Evolutionary conservation across 768 basidiomycete genomes (phyloP), one percentile per base, ranked within the genome.

Genomic region (Termitomyces sp.): DNA sequence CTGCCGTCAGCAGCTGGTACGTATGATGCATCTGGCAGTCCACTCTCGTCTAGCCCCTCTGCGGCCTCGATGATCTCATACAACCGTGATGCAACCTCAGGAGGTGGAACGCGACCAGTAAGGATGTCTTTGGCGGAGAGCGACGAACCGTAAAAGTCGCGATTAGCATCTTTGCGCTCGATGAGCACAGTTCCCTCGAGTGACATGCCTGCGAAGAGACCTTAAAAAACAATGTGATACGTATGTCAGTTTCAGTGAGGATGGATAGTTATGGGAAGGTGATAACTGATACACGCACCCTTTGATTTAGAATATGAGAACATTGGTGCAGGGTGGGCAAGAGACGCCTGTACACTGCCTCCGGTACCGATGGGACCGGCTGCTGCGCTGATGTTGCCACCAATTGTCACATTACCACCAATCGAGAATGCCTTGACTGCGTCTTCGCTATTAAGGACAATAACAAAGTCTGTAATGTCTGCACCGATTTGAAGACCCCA

Each of bases 31-130:
- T 88, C 82, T 0, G 94, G 94, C 22, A 96, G 73, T 3, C 86
- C 86, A 0, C 77, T 74, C 75, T 97, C 94, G 68, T 97, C 94
- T 49, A 96, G 74, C 35, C 94, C 94, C 72, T 95, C 94, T 8
- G 93, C 93, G 35, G 92, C 90, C 74, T 98, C 96, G 63, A 99
- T 96, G 66, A 98, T 88, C 69, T 98, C 96, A 72, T 98, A 98
- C 62, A 98, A 70, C 62, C 81, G 80, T 33, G 90, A 91, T 1
- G 94, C 94, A 56, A 96, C 92, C 74, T 98, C 96, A 0, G 97
- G 96, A n/a, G 96, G 92, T 5, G 96, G 97, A 1, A 98, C 95
- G 20, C 88, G 87, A 38, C 96, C 96, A 52, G 90, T 84, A 28
- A 99, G 84, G 65, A 99, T 95, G 66, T 96, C 94, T 58, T 81